Conservation (phyloP, 139 green algal species). For the Picochlorum sp. region DNA sequence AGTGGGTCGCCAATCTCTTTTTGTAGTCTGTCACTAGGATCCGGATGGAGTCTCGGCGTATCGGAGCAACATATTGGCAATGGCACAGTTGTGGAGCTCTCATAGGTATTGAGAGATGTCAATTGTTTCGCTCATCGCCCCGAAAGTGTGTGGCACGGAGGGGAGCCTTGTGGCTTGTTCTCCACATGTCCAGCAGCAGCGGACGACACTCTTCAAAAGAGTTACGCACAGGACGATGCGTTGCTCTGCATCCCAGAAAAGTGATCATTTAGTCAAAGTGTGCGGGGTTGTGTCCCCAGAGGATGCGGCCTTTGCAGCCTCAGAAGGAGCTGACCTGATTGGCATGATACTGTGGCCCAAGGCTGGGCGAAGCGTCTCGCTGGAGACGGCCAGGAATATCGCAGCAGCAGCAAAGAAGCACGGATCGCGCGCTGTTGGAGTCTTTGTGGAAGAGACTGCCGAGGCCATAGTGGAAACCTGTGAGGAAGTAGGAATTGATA, state of each 20-base stretch:
- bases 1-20: too few relatives aligned
- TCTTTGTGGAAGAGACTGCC: conserved; percentile 81
- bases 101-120: too few relatives aligned
- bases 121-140: too few relatives aligned
- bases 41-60: too few relatives aligned
- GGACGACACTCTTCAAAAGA: too few relatives aligned
- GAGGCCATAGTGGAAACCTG: conserved; percentile 48
- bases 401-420: conserved; percentile 31
- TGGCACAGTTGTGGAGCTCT: too few relatives aligned
- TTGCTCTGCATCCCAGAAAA: background rate
- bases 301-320: conserved; percentile 54
- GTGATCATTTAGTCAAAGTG: conserved; percentile 46
- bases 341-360: conserved; percentile 86
- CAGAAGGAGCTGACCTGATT: conserved; percentile 34
- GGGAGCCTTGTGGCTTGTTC: too few relatives aligned
- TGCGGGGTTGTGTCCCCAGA: conserved; percentile 62
- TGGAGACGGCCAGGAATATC: conserved; percentile 45
- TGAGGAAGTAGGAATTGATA: conserved; percentile 30
- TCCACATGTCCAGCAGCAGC: too few relatives aligned
- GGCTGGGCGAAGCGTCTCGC: conserved; percentile 57
- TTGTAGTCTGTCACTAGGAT: too few relatives aligned
- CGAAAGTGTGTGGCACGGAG: too few relatives aligned
- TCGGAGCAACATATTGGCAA: too few relatives aligned
- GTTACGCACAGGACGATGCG: too few relatives aligned
- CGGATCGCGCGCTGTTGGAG: conserved; percentile 56